A percentile compares a stretch with the other conserved stretches of the same genome.
Conservation (phyloP, 306 rosid species). For the Glycine tomentella region DNA sequence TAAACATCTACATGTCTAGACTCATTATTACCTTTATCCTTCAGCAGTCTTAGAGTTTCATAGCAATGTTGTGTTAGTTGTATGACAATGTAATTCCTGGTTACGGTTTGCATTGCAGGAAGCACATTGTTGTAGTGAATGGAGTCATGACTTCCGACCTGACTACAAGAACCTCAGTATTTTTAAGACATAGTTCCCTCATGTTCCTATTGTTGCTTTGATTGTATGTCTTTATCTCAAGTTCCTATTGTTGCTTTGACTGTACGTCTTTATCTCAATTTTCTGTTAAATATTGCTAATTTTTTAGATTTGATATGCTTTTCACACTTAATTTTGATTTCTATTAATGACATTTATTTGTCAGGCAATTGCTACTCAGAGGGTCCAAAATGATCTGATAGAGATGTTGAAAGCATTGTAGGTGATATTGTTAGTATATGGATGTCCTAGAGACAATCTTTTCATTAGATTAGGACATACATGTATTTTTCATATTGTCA, state of each 20-base stretch:
- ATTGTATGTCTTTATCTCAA: constrained; percentile 64
- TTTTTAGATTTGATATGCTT: constrained; percentile 29
- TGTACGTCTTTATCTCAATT: too few relatives aligned
- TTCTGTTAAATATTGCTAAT: constrained; percentile 8
- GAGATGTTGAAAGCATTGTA: too few relatives aligned
- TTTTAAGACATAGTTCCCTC: constrained; percentile 94
- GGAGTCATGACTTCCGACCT: constrained; percentile 99
- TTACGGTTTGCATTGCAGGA: constrained; percentile 66
- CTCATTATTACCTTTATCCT: constrained; percentile 20
- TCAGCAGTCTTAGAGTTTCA: too few relatives aligned
- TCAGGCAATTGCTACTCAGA: constrained; percentile 98
- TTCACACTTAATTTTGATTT: constrained; percentile 28
- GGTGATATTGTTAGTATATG: too few relatives aligned
- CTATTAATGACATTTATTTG: constrained; percentile 28
- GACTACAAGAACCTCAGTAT: constrained; percentile 95
- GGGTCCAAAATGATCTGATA: too few relatives aligned
- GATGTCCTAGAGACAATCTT: too few relatives aligned
- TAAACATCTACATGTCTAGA: constrained; percentile 12
- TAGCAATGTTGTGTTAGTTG: constrained; percentile 3
- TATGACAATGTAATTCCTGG: constrained; percentile 34
- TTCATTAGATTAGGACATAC: too few relatives aligned
- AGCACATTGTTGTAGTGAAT: constrained; percentile 99
- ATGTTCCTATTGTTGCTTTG: constrained; percentile 86
- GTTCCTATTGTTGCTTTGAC: too few relatives aligned
- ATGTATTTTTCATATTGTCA: too few relatives aligned